A percentile compares a stretch with the other conserved stretches of the same genome.
These are phyloP conservation scores for Colletotrichum brevisporum DNA, from an alignment of 2,329 filamentous ascomycete genomes.

Conservation along the genomic window DNA sequence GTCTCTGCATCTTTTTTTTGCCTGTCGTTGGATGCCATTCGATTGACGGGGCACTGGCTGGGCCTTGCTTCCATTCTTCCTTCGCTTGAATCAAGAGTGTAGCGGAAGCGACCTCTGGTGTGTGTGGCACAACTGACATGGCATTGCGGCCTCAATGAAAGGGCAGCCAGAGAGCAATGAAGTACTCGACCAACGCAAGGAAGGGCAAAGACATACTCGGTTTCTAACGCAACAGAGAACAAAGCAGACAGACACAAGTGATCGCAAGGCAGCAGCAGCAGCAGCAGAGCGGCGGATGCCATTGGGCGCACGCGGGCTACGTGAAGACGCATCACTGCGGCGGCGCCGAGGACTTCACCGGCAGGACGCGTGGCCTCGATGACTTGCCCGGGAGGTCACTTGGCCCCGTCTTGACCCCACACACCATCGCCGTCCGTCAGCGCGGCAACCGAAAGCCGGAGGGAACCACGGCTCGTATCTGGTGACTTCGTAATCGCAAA, in stretches of 20 bases:
- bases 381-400: conserved; percentile 16
- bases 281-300: not conserved
- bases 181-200: too few relatives aligned
- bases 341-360: conserved; percentile 12
- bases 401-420: not conserved
- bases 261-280: not conserved
- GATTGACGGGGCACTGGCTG: too few relatives aligned
- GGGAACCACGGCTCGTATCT: not conserved
- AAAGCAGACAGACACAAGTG: not conserved
- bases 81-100: too few relatives aligned
- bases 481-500: not conserved
- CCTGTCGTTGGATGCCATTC: not conserved
- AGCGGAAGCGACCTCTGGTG: too few relatives aligned
- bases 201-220: too few relatives aligned
- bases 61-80: too few relatives aligned
- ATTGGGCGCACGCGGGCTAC: conserved; percentile 15
- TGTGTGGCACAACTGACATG: too few relatives aligned
- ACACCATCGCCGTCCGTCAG: not conserved
- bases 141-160: too few relatives aligned
- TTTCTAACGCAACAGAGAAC: too few relatives aligned
- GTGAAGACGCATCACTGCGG: not conserved
- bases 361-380: conserved; percentile 14
- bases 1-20: not conserved
- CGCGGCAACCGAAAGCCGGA: conserved; percentile 1
- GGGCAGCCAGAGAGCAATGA: too few relatives aligned